Evolutionary conservation across 352 stramenopile genomes (phyloP), one percentile per base, ranked within the genome.

Genomic region (Peronospora farinosa): DNA sequence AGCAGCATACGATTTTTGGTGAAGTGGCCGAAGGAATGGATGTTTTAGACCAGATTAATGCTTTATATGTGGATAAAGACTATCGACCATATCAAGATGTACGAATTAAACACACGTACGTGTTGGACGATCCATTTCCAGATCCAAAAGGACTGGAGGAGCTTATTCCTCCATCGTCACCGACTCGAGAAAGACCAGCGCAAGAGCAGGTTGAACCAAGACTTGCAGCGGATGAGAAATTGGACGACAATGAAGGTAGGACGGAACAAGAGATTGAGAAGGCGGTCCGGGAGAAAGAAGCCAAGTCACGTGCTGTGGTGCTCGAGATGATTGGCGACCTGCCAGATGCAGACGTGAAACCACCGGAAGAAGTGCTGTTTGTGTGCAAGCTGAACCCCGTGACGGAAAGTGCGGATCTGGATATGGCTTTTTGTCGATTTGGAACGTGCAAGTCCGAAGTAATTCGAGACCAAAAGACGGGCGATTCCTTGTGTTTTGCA

Each of bases 271-370:
- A 97, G 67, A 84, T 96, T 33, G 79, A 97, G 51, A 75, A 96
- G 60, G 80, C 89, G 32, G 63, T 90, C 46, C 60, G 72, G 6
- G 77, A 95, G 57, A 95, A 95, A 50, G 92, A 98, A 53, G 94
- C 95, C 44, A 95, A 97, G 51, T 96, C 85, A 23, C 81, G 94
- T 23, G 95, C 96, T 0, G 94, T 99, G 13, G 95, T 99, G 40
- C 75, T 99, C 13, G 96, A 99, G 70, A 98, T 99, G 93, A 91
- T 99, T 35, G 97, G 97, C 10, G 97, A 99, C 65, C 67, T 99
- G 21, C 96, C 96, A 0, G 90, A 97, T 51, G 96, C 96, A 7
- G 96, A 99, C 39, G 86, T 98, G 5, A 96, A 96, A 57, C 95
- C 96, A 5, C 96, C 96, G 0, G 96, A 99, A 58, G 97, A 99